Evolutionary conservation across 176 grass and related monocot genomes (phyloP), one percentile per base, ranked within the genome.

Genomic region (Oryza officinalis): DNA sequence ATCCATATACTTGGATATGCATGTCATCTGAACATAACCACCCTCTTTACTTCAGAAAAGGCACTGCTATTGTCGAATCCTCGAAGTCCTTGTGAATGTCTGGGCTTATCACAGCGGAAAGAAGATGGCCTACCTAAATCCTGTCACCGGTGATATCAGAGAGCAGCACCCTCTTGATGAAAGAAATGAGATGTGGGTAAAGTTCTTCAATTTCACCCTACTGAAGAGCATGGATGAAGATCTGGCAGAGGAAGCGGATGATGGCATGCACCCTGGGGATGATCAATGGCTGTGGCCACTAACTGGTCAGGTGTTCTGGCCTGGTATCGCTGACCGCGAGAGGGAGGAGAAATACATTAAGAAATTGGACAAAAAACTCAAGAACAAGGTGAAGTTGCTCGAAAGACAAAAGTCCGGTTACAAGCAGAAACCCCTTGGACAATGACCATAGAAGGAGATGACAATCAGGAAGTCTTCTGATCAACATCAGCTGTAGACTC

Each of bases 201-300:
- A 94, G 52, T 99, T 92, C 85, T 99, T 99, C 66, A n/a, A 92
- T 82, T 95, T 84, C 65, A 79, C 84, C 44, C 82, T 96, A 63
- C 70, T 99, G 85, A 96, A 96, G 85, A 94, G 91, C 83, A 96
- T 99, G 96, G 96, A 99, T 78, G 96, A 99, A 81, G 96, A 99
- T 90, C 88, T 95, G 65, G 96, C 93, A 63, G 96, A 99, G 85
- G 89, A 96, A 90, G 93, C 96, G 9, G 93, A 96, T 85, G 96
- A 99, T 80, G 87, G 85, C 65, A 88, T 94, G 87, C 73, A 90
- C 77, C 78, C 79, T 45, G 76, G 70, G 35, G 84, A 84, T 75
- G 82, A 82, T 70, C 54, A 80, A 41, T 95, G 96, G 96, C 68
- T 99, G 64, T 99, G 96, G 96, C 91, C 93, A 73, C 87, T 90